Base-by-base conservation (phyloP, 768 basidiomycete genomes). In the Hygrocybe punicea region DNA sequence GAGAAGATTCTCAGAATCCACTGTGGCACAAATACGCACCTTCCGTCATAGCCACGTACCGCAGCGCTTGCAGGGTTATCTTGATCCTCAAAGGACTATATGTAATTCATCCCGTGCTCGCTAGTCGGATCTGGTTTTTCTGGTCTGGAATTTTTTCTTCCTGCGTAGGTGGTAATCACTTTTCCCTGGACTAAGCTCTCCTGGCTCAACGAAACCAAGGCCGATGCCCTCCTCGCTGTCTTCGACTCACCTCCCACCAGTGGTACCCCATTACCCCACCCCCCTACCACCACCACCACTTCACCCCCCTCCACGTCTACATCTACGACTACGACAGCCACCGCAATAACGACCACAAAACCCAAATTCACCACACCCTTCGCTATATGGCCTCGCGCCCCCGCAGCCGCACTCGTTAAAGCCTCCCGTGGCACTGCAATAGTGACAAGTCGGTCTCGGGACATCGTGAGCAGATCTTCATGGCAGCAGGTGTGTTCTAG, bases 151-250 rank as follows among this genome's bases (percentile, higher is more conserved):
- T 78, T 45, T 81, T 79, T 57, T 78, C 79, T 2, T 71, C 81
- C 16, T 79, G 79, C 54, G 81, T 82, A 61, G 47, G 77, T 73
- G 13, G 69, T 84, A 17, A 60, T 56, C 3, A 58, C 56, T 1
- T 78, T 85, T 63, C 80, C 81, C 2, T 85, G 83, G 83, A 53
- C 67, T 21, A 69, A 73, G 44, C 66, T 85, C 8, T 67, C 77
- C 17, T 85, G 83, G 83, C 67, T 85, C 29, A 85, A 85, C 62
- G 76, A 78, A 61, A 74, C 71, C 8, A 83, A 85, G 65, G 80
- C 78, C 0, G 55, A 60, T 13, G 69, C 68, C 51, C 60, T 81
- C 21, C 74, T 59, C 52, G 65, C 13, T 64, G 70, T 24, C 58
- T 71, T 34, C 57, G 34, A 23, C 17, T 5, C 56, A 47, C 54